Evolutionary conservation across 768 basidiomycete species (phyloP), one percentile per base, ranked within the genome.

Genomic region (Amyloporia xantha): DNA sequence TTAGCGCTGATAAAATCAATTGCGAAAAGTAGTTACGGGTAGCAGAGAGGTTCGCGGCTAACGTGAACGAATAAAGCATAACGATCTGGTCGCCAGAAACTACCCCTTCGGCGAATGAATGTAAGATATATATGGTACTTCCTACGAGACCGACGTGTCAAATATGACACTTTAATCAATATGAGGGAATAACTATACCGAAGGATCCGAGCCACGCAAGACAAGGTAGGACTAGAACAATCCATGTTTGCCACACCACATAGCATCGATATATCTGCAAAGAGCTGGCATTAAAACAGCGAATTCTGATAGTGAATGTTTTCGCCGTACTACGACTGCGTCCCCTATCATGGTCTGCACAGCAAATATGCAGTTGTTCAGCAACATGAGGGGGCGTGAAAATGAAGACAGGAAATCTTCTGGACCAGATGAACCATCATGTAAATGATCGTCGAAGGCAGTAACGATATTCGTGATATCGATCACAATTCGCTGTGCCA

Each of bases 251-350:
- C 42, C 42, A 44, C 3, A 44, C 42, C 4, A 44, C 23, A 27
- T 44, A 44, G n/a, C 42, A 44, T 15, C 42, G 42, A n/a, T 44
- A 44, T 3, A 44, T 44, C 42, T 44, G 24, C 12, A 26, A 10
- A 7, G 19, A 20, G 38, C 17, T 39, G 17, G 38, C 30, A 39
- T 39, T 20, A n/a, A 35, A 9, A n/a, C 33, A n/a, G 9, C 33
- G 33, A n/a, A 35, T 9, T 35, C n/a, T 35, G n/a, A n/a, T 35
- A 9, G 33, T 35, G n/a, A 9, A n/a, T 35, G 9, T 9, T 9
- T 35, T 35, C n/a, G 41, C 10, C 42, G 9, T n/a, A 44, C 42
- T 7, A 44, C 42, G 7, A 44, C 42, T 13, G 42, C 42, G 26
- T 44, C 42, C 13, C 42, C 42, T 3, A 44, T 44, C n/a, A 44